phyloP scores from a whole-genome alignment of 441 rosid species.

The Erodium chrysanthum region DNA sequence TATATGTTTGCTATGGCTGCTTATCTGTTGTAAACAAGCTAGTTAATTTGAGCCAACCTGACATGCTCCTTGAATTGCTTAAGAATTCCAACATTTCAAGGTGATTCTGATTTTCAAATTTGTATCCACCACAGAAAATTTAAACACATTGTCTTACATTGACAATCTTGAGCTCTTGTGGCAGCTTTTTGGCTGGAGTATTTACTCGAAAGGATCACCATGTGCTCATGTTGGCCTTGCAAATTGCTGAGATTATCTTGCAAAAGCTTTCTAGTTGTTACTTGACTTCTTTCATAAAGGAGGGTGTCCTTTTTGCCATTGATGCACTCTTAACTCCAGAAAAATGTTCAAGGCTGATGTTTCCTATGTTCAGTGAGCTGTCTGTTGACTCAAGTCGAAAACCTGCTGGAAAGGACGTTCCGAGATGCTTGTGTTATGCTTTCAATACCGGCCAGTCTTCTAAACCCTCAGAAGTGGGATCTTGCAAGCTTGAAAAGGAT shows the following conservation, averaged over 20 bases:
- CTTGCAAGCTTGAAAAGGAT: slow-evolving; percentile 68
- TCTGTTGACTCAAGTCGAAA: slow-evolving; percentile 42
- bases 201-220: slow-evolving; percentile 82
- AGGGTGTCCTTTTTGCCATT: slow-evolving; percentile 76
- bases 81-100: slow-evolving; percentile 67
- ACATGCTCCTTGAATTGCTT: slow-evolving; percentile 56
- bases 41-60: slow-evolving; percentile 53
- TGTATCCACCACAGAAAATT: slow-evolving; percentile 9
- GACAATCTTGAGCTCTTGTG: slow-evolving; percentile 17
- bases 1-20: slow-evolving; percentile 71
- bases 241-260: slow-evolving; percentile 61
- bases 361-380: slow-evolving; percentile 36
- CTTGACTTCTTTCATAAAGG: slow-evolving; percentile 67
- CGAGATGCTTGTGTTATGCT: slow-evolving; percentile 76
- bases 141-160: slow-evolving; percentile 15
- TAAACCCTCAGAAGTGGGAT: slow-evolving; percentile 30
- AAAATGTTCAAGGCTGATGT: slow-evolving; percentile 40
- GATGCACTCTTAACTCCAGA: slow-evolving; percentile 54
- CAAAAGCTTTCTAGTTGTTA: slow-evolving; percentile 56
- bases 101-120: slow-evolving; percentile 30
- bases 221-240: slow-evolving; percentile 59
- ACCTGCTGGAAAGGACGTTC: slow-evolving; percentile 39
- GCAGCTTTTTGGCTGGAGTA: slow-evolving; percentile 88
- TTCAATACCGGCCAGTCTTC: slow-evolving; percentile 38
- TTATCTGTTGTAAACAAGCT: slow-evolving; percentile 61